These are phyloP conservation scores for Musa balbisiana DNA, from an alignment of 202 grass and related monocot genomes.

Conservation along the genomic window DNA sequence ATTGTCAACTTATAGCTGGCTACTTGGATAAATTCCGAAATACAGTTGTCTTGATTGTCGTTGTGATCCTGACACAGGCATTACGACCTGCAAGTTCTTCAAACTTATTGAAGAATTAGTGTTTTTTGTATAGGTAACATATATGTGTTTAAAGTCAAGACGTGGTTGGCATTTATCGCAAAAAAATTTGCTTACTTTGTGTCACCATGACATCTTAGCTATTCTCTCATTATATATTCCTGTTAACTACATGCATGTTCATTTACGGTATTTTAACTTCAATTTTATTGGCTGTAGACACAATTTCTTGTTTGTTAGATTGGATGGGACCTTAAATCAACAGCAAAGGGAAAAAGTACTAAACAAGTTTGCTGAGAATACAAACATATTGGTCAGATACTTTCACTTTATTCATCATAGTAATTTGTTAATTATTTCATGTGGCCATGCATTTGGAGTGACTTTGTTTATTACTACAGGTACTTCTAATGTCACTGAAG, in stretches of 20 bases:
- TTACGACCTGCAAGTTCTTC: neutral
- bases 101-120: neutral
- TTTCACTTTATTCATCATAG: constrained; percentile 12
- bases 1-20: no score
- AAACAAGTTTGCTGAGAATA: constrained; percentile 72
- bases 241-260: neutral
- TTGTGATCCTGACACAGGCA: neutral
- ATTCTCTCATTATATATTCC: neutral
- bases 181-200: neutral
- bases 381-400: constrained; percentile 47
- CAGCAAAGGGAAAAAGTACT: constrained; percentile 85
- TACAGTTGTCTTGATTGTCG: no score
- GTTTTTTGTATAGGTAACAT: neutral
- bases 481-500: constrained; percentile 90
- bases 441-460: neutral
- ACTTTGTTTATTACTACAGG: constrained; percentile 38
- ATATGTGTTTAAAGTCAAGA: neutral
- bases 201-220: neutral
- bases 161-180: neutral
- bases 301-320: constrained; percentile 60
- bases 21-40: no score
- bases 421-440: neutral
- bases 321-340: constrained; percentile 83
- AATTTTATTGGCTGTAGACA: constrained; percentile 37
- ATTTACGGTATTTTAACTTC: neutral